phyloP scores from a whole-genome alignment of 192 early-diverging fungal genomes.

The Entomortierella lignicola region DNA sequence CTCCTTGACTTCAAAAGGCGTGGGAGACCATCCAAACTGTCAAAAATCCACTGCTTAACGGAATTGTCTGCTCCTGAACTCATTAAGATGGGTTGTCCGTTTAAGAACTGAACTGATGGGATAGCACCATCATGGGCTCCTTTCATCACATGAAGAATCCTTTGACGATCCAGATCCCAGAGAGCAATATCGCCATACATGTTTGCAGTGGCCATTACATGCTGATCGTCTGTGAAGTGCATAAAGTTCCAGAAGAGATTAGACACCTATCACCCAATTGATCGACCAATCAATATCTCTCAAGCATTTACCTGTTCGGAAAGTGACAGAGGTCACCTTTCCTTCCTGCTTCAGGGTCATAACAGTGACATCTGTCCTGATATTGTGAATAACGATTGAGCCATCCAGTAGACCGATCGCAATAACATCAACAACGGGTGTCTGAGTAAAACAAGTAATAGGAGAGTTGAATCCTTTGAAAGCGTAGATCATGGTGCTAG shows the following conservation, averaged over 20 bases:
- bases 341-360: constrained; percentile 86
- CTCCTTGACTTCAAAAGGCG: constrained; percentile 84
- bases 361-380: constrained; percentile 82
- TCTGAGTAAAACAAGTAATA: constrained; percentile 83
- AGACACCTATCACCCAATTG: no score
- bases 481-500: constrained; percentile 82
- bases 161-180: constrained; percentile 90
- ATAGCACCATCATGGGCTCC: constrained; percentile 88
- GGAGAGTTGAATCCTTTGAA: constrained; percentile 80
- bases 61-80: constrained; percentile 92
- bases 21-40: constrained; percentile 81
- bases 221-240: constrained; percentile 70
- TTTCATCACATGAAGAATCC: constrained; percentile 81
- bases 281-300: not conserved
- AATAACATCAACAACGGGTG: constrained; percentile 93
- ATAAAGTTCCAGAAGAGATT: no score
- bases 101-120: constrained; percentile 82
- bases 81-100: constrained; percentile 86
- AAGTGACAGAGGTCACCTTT: constrained; percentile 90
- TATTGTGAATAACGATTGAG: constrained; percentile 85
- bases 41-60: constrained; percentile 98
- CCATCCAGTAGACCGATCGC: constrained; percentile 94
- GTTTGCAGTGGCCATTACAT: constrained; percentile 92
- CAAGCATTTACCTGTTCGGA: constrained; percentile 77
- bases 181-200: constrained; percentile 89